These are phyloP conservation scores for Sonneratia alba DNA, from an alignment of 345 rosid genomes.

Conservation along the genomic window DNA sequence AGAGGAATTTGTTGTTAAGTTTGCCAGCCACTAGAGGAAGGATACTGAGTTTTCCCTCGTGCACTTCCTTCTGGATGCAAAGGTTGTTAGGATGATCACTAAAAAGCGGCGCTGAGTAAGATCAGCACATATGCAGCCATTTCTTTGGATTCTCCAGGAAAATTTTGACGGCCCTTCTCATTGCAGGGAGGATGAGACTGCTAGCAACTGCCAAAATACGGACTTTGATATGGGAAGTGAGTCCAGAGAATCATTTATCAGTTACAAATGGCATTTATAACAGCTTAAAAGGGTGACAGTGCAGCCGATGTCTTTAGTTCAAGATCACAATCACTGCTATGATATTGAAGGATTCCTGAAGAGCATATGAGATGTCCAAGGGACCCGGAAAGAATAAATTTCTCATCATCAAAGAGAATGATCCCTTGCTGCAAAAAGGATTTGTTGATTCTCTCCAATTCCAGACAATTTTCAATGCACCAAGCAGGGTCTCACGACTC, in stretches of 20 bases:
- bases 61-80: constrained; percentile 12
- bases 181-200: background rate
- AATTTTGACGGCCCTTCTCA: background rate
- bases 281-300: no score
- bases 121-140: constrained; percentile 13
- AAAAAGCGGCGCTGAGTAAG: constrained; percentile 12
- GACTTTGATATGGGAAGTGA: background rate
- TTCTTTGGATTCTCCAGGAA: background rate
- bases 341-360: background rate
- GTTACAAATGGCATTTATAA: background rate
- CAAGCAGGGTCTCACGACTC: no score
- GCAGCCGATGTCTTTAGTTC: background rate
- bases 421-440: no score
- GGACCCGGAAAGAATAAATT: no score
- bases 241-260: background rate
- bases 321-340: background rate
- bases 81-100: constrained; percentile 10
- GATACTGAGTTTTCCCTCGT: background rate
- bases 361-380: background rate
- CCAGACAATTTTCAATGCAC: no score
- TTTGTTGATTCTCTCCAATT: no score
- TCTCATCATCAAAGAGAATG: no score
- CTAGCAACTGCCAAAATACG: background rate
- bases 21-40: constrained; percentile 8
- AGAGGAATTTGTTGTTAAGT: constrained; percentile 16